phyloP scores from a whole-genome alignment of 306 rosid genomes.

The Chamaecrista fasciculata region DNA sequence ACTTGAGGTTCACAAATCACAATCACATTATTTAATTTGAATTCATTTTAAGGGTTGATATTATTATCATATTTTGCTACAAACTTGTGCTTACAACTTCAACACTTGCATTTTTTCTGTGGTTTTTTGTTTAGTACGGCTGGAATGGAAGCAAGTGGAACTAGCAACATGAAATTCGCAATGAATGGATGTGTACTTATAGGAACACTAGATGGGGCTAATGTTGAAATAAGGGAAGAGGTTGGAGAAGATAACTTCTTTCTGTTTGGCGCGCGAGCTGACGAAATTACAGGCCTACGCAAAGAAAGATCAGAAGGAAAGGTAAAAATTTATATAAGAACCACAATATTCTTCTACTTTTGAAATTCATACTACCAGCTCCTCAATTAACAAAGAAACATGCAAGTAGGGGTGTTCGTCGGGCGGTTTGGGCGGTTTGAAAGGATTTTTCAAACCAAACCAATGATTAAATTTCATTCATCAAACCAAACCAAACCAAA shows the following conservation, averaged over 20 bases:
- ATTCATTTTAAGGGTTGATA: conserved; percentile 11
- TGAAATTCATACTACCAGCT: no score
- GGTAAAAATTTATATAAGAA: conserved; percentile 37
- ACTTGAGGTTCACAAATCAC: neutral
- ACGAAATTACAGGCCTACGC: conserved; percentile 79
- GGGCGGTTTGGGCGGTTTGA: no score
- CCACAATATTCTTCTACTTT: neutral
- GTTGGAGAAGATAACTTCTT: conserved; percentile 93
- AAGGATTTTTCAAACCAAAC: no score
- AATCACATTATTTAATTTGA: neutral
- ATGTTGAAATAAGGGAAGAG: conserved; percentile 89
- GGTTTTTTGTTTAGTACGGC: conserved; percentile 60
- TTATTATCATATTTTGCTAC: neutral
- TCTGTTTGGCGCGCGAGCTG: conserved; percentile 82
- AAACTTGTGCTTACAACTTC: neutral
- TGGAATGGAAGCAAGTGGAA: conserved; percentile 99
- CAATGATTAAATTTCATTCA: no score
- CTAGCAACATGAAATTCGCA: conserved; percentile 95
- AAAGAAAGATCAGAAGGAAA: conserved; percentile 83
- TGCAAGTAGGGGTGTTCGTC: no score
- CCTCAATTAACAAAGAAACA: no score
- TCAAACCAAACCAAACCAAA: no score
- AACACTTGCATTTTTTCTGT: neutral
- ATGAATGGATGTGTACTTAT: conserved; percentile 91
- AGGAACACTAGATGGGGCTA: conserved; percentile 96